Evolutionary conservation across 257 asterid genomes (phyloP), one percentile per base, ranked within the genome.

Genomic region (Solanum boliviense): DNA sequence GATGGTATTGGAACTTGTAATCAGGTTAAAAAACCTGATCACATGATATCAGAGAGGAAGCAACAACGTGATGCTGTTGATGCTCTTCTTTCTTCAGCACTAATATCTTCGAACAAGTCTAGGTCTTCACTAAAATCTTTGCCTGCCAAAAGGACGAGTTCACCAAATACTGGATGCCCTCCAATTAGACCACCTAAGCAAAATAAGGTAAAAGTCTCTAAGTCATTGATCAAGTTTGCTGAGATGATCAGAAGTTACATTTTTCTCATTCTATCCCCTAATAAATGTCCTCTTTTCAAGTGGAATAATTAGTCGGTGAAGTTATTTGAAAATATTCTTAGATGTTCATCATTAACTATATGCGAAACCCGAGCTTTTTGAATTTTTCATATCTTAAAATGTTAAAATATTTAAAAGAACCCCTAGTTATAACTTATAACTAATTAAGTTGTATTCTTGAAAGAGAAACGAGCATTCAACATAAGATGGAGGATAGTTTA

Each of bases 51-150:
- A 87, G 92, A 94, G 89, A 92, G 99, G 91, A 95, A 95, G 89
- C 97, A 94, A 90, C 98, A 97, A 87, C 98, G 98, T 3, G 98
- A 94, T 90, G 99, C 98, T 86, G 95, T 95, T 87, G 98, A 97
- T 84, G 98, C 98, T 79, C 98, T 97, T 87, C 94, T 97, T 86
- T 95, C 99, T 58, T 94, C 99, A 39, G 93, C 98, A 86, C 98
- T 97, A 72, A 93, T 95, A 94, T 92, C 99, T 92, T 93, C 98
- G 32, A 94, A 94, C 92, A 97, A 93, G 92, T 86, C 94, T 79
- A 93, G 89, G 75, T 87, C 96, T 56, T 92, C 91, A 32, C 41
- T 38, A 44, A 95, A 92, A 90, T 88, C 95, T 84, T 72, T 67
- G 87, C 73, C 94, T 88, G 89, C 16, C 52, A 95, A 91, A 95